Base-by-base conservation (phyloP, 2,329 filamentous ascomycete genomes). In the Metarhizium sp. region DNA sequence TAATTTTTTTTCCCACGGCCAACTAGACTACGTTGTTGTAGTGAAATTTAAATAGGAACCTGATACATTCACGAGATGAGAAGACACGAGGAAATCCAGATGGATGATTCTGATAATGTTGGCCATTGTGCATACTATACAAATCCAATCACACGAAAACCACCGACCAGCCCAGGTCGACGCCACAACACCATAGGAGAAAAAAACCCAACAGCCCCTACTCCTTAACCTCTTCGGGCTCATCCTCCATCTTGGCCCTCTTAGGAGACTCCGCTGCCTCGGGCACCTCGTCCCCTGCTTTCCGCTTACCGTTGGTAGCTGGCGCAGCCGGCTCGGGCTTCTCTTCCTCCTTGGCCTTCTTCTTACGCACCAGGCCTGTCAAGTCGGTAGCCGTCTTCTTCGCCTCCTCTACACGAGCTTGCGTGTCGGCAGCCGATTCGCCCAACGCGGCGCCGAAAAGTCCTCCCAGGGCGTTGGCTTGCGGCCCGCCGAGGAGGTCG, bases 361-460 rank as follows among this genome's bases (percentile, higher is more conserved):
- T 91, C 65, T 86, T 92, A 63, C 86, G 84, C 47, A 92, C 85
- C 49, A 92, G 74, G n/a, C 84, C 80, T 0, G 80, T 82, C 14
- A 95, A 73, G 65, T 94, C 88, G 16, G 80, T 90, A 6, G 89
- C 89, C 7, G 75, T 79, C 71, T 86, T 86, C 63, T 85, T 88
- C 32, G 86, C 88, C 66, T 91, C 86, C 49, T 87, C 83, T 49
- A 90, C 75, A 60, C 82, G 78, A 29, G 83, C 84, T 60, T 83
- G 77, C 52, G 82, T 80, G 55, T 85, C 77, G 1, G 75, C 76
- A 2, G 81, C 74, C 40, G 82, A 79, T 64, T 85, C 81, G 56
- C 85, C 86, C 4, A 86, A 69, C 46, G 82, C 75, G 20, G 80
- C 77, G 55, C 85, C 84, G 6, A 90, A 73, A 30, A 90, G 75